These are phyloP conservation scores for Rubroboletus satanas DNA, from an alignment of 768 basidiomycete species.

Conservation along the genomic window DNA sequence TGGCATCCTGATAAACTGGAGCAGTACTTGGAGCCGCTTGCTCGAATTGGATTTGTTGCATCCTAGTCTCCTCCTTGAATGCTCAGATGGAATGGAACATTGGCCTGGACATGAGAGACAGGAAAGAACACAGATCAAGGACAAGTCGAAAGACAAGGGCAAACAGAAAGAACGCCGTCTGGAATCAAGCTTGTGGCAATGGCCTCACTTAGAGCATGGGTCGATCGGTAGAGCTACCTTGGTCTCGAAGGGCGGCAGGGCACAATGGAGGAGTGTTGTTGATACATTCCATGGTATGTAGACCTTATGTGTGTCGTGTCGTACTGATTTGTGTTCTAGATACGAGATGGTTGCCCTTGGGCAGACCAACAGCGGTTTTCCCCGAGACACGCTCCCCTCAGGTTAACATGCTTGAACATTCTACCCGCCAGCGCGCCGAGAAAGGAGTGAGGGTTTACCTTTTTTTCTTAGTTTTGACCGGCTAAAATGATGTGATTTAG, in stretches of 20 bases:
- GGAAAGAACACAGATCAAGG: constrained; percentile 20
- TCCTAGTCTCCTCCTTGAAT: not conserved
- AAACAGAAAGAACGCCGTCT: constrained; percentile 30
- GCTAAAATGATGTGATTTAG: constrained; percentile 34
- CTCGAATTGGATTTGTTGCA: constrained; percentile 30
- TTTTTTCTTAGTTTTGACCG: not conserved
- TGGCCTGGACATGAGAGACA: constrained; percentile 58
- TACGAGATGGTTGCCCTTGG: constrained; percentile 30
- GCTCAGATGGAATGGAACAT: constrained; percentile 69
- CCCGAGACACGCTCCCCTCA: constrained; percentile 50
- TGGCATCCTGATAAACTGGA: not conserved
- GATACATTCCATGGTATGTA: constrained; percentile 26
- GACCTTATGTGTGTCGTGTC: not conserved
- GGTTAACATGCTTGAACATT: constrained; percentile 28
- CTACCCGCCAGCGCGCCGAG: constrained; percentile 52
- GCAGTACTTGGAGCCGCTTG: constrained; percentile 5
- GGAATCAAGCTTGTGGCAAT: constrained; percentile 33
- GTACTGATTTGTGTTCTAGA: constrained; percentile 23
- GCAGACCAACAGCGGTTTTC: constrained; percentile 44
- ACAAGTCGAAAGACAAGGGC: constrained; percentile 17
- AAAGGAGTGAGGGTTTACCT: constrained; percentile 50
- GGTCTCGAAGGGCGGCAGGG: constrained; percentile 36
- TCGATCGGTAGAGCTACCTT: constrained; percentile 55
- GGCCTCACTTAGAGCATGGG: constrained; percentile 58
- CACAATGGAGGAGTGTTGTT: constrained; percentile 52